These are phyloP conservation scores for Zalaria sp. DNA, from an alignment of 2,329 filamentous ascomycete genomes.

Conservation along the genomic window DNA sequence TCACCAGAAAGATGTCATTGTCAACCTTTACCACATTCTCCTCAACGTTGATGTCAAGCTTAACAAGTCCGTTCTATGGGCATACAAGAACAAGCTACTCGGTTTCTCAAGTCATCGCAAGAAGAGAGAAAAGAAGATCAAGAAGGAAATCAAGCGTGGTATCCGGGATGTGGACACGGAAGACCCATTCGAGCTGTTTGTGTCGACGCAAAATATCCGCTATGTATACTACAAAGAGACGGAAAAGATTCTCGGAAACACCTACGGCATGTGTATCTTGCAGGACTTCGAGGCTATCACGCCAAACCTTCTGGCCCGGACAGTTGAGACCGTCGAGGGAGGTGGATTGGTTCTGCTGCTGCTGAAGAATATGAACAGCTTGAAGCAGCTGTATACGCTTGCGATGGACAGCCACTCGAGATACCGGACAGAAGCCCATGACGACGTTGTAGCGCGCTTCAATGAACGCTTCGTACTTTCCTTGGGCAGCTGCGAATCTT, in stretches of 20 bases:
- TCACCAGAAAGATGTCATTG: constrained; percentile 88
- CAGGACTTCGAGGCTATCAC: constrained; percentile 98
- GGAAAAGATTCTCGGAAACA: constrained; percentile 95
- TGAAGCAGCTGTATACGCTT: constrained; percentile 93
- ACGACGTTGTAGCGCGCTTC: constrained; percentile 88
- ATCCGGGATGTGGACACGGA: constrained; percentile 83
- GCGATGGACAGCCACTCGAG: constrained; percentile 97
- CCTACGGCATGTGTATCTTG: constrained; percentile 94
- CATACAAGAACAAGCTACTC: constrained; percentile 94
- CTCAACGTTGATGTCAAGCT: constrained; percentile 80
- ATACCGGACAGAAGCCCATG: constrained; percentile 91
- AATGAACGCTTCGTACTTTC: constrained; percentile 96
- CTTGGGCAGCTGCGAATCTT: constrained; percentile 85
- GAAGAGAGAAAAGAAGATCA: constrained; percentile 97
- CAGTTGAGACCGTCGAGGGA: constrained; percentile 94
- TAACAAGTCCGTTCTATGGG: constrained; percentile 94
- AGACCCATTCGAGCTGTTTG: constrained; percentile 94
- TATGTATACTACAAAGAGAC: constrained; percentile 99
- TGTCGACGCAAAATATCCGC: constrained; percentile 90
- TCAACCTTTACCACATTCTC: constrained; percentile 88
- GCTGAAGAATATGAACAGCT: constrained; percentile 88
- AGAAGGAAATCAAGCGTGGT: constrained; percentile 92
- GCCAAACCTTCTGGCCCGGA: constrained; percentile 87
- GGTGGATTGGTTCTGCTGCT: constrained; percentile 82
- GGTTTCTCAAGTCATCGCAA: constrained; percentile 93